phyloP scores from a whole-genome alignment of 2,329 filamentous ascomycete genomes.

The Fusarium tanahbumbuense region DNA sequence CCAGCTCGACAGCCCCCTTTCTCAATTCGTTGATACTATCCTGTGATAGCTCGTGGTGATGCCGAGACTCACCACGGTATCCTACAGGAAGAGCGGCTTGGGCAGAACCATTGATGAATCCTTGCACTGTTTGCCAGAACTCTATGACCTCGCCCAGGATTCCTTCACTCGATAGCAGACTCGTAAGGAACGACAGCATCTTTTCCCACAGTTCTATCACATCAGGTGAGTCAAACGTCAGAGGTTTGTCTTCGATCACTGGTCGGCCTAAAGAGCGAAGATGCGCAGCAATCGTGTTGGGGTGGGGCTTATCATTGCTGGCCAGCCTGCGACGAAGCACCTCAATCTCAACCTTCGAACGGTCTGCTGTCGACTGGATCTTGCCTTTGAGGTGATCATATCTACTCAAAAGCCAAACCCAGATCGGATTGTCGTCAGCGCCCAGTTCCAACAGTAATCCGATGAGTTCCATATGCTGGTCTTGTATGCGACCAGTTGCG shows the following conservation, averaged over 20 bases:
- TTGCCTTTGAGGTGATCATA: conserved; percentile 91
- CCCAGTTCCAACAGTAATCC: conserved; percentile 90
- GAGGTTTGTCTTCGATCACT: conserved; percentile 68
- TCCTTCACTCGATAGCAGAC: conserved; percentile 81
- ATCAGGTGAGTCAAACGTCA: conserved; percentile 80
- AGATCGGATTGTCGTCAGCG: conserved; percentile 95
- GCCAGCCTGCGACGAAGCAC: conserved; percentile 85
- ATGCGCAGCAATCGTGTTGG: conserved; percentile 77
- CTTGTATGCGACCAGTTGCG: conserved; percentile 69
- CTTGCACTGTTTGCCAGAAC: conserved; percentile 92
- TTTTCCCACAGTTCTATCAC: conserved; percentile 95
- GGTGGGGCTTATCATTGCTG: conserved; percentile 75
- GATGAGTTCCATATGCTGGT: conserved; percentile 92
- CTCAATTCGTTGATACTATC: conserved; percentile 78
- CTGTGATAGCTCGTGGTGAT: conserved; percentile 82
- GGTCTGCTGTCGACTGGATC: conserved; percentile 82
- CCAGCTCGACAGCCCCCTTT: conserved; percentile 83
- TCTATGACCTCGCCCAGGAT: conserved; percentile 90
- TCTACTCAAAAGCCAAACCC: conserved; percentile 91
- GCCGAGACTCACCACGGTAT: conserved; percentile 82
- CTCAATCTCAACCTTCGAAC: conserved; percentile 92
- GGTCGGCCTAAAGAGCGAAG: conserved; percentile 79
- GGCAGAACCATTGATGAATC: conserved; percentile 87
- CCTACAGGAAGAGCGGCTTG: conserved; percentile 83
- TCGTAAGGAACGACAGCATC: conserved; percentile 77